Conservation (phyloP, 2,329 filamentous ascomycete genomes). For the Macroventuria anomochaeta region DNA sequence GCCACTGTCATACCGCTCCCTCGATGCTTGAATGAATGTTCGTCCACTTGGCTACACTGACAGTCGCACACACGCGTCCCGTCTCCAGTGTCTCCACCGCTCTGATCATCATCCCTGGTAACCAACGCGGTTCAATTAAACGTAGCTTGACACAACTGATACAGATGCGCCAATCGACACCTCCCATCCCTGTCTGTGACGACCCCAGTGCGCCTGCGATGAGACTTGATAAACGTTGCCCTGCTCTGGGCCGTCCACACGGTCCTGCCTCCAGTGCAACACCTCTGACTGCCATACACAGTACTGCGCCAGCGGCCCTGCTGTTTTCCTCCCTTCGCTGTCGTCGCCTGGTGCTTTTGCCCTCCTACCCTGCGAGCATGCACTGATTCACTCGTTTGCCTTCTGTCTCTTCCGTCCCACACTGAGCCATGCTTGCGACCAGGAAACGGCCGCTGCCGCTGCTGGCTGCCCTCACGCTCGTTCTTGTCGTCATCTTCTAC, state of each 20-base stretch:
- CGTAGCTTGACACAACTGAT: constrained; percentile 28
- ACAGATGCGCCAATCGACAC: constrained; percentile 26
- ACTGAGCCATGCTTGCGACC: constrained; percentile 40
- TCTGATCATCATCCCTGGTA: constrained; percentile 6
- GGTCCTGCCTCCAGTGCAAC: constrained; percentile 4
- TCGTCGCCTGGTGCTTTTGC: constrained; percentile 7
- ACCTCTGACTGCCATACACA: background rate
- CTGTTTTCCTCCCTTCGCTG: constrained; percentile 1
- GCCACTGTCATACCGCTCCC: background rate
- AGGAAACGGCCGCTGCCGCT: constrained; percentile 42
- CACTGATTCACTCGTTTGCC: constrained; percentile 27
- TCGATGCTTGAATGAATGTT: constrained; percentile 3
- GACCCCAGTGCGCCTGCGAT: constrained; percentile 21
- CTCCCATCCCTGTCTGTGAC: constrained; percentile 22
- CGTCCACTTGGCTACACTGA: constrained; percentile 8
- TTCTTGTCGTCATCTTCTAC: constrained; percentile 38
- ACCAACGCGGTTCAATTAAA: constrained; percentile 15
- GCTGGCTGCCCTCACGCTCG: constrained; percentile 34
- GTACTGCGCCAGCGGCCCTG: constrained; percentile 7
- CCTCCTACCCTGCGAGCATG: constrained; percentile 24
- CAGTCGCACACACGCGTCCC: constrained; percentile 17
- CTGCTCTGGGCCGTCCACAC: constrained; percentile 6
- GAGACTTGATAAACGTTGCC: constrained; percentile 24
- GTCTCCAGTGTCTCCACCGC: constrained; percentile 16
- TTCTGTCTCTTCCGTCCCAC: constrained; percentile 15